Evolutionary conservation across 2,329 filamentous ascomycete species (phyloP).

Genomic region (Clonostachys rosea): DNA sequence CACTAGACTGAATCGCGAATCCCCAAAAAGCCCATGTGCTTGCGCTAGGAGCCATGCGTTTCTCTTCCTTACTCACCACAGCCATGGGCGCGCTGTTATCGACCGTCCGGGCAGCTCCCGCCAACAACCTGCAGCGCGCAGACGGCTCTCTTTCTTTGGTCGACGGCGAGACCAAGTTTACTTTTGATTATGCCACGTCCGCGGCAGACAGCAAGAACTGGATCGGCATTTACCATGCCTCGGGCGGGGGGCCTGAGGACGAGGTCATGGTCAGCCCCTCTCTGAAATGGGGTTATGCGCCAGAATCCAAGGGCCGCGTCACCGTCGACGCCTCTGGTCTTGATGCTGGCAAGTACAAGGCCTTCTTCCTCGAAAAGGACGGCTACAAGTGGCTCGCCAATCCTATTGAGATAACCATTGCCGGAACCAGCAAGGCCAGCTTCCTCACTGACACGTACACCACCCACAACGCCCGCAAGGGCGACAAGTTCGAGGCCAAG

Average conservation of each 20-base stretch:
- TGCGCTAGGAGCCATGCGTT: no score
- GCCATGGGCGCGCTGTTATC: no score
- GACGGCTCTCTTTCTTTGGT: conserved; percentile 9
- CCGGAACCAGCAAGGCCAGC: conserved; percentile 7
- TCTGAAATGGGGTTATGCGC: conserved; percentile 25
- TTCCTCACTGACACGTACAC: conserved; percentile 22
- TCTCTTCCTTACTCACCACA: no score
- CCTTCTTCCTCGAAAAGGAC: conserved; percentile 26
- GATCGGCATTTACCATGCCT: conserved; percentile 26
- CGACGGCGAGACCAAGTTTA: conserved; percentile 12
- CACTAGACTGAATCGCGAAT: no score
- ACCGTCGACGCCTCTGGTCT: conserved; percentile 14
- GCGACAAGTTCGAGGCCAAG: conserved; percentile 20
- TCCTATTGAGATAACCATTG: conserved; percentile 20
- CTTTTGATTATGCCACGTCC: conserved; percentile 25
- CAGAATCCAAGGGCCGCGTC: conserved; percentile 15
- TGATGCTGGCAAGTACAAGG: conserved; percentile 22
- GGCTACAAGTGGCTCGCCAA: conserved; percentile 27
- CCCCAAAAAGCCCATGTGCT: no score
- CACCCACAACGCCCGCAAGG: conserved; percentile 27
- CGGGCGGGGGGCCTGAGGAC: conserved; percentile 23
- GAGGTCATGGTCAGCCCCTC: conserved; percentile 17
- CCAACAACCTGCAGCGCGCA: no score
- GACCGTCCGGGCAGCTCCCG: no score
- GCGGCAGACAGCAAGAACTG: conserved; percentile 23